phyloP scores from a whole-genome alignment of 164 flowering plant species.

The Vitis riparia region DNA sequence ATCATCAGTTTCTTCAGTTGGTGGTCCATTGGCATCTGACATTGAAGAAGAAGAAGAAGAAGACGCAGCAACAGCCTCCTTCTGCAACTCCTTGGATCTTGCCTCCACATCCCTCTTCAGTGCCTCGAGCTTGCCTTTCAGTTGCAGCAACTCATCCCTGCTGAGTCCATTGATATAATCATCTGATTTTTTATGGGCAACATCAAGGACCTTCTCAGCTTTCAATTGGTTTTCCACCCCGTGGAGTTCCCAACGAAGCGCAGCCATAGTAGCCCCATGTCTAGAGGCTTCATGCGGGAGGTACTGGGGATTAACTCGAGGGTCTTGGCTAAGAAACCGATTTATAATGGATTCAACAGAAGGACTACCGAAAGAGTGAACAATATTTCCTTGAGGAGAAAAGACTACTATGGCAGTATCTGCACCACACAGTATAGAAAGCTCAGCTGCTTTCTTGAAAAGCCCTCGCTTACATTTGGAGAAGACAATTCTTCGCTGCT shows the following conservation, averaged over 20 bases:
- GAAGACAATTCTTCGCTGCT: slow-evolving; percentile 21
- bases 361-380: slow-evolving; percentile 27
- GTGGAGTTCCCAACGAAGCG: too few species aligned
- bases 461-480: slow-evolving; percentile 25
- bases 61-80: too few species aligned
- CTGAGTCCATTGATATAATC: too few species aligned
- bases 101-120: too few species aligned
- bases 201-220: slow-evolving; percentile 9
- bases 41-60: too few species aligned
- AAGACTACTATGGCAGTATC: slow-evolving; percentile 21
- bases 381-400: slow-evolving; percentile 25
- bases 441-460: slow-evolving; percentile 31
- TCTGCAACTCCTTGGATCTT: too few species aligned
- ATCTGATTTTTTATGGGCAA: too few species aligned
- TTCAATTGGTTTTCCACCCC: slow-evolving; percentile 10
- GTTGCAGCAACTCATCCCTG: too few species aligned
- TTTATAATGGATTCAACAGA: slow-evolving; percentile 2
- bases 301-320: slow-evolving; percentile 4
- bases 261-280: not conserved
- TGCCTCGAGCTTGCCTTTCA: too few species aligned
- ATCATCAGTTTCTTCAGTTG: too few species aligned
- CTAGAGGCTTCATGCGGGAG: too few species aligned
- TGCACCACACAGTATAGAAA: slow-evolving; percentile 19
- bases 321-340: slow-evolving; percentile 12
- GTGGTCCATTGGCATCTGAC: too few species aligned